These are phyloP conservation scores for Ceratobasidium sp. DNA, from an alignment of 1,284 basidiomycete genomes.

Conservation along the genomic window DNA sequence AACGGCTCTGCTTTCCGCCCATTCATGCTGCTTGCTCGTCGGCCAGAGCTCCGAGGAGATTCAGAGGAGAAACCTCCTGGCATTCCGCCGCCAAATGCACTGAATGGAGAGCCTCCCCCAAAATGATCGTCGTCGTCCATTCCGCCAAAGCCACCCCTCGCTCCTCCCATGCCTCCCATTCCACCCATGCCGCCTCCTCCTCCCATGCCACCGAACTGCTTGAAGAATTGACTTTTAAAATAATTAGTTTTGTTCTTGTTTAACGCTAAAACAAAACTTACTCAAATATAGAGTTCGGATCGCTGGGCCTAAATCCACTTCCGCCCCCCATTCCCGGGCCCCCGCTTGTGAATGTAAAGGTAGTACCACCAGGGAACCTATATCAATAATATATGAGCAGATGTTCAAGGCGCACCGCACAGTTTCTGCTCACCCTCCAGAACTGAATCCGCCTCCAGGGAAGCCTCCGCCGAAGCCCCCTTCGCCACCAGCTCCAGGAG, in stretches of 20 bases:
- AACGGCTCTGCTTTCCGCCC: conserved; percentile 42
- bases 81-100: conserved; percentile 60
- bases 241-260: conserved; percentile 44
- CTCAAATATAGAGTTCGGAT: conserved; percentile 93
- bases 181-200: too few relatives aligned
- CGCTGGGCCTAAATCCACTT: conserved; percentile 73
- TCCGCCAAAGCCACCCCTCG: conserved; percentile 48
- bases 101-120: conserved; percentile 50
- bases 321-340: conserved; percentile 54
- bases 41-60: conserved; percentile 46
- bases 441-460: conserved; percentile 52
- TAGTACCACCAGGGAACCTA: conserved; percentile 60
- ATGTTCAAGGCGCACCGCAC: conserved; percentile 47
- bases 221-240: conserved; percentile 70
- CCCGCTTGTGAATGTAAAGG: conserved; percentile 68
- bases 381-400: conserved; percentile 39
- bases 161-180: conserved; percentile 56
- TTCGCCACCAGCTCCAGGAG: conserved; percentile 50
- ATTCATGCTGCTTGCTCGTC: conserved; percentile 31
- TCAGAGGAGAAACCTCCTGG: conserved; percentile 54
- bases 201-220: conserved; percentile 47
- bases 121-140: conserved; percentile 61
- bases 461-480: conserved; percentile 57
- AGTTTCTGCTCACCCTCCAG: conserved; percentile 58
- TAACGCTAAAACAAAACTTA: conserved; percentile 55